Conservation (phyloP, 768 basidiomycete genomes). For the Hericium rajendrae region DNA sequence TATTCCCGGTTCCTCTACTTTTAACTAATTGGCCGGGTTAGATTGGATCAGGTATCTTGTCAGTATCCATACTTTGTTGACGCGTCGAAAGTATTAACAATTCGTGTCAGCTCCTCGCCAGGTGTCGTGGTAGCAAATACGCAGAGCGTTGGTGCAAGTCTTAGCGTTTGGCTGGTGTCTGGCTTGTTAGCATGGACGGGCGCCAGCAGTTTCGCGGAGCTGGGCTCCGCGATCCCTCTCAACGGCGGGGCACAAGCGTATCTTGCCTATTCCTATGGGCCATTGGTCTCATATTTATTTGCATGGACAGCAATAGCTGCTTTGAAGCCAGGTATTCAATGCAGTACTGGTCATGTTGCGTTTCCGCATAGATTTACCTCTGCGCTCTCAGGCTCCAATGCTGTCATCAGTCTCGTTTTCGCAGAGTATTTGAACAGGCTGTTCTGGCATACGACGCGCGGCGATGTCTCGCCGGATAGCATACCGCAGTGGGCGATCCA, state of each 20-base stretch:
- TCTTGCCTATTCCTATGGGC: slow-evolving; percentile 82
- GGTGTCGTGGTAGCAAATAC: slow-evolving; percentile 87
- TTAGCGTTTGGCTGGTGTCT: slow-evolving; percentile 75
- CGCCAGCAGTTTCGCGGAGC: slow-evolving; percentile 86
- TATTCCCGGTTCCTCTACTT: neutral
- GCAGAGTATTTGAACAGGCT: slow-evolving; percentile 89
- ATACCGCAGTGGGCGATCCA: slow-evolving; percentile 91
- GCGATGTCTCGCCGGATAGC: slow-evolving; percentile 62
- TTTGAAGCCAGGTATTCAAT: slow-evolving; percentile 59
- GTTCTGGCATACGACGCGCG: slow-evolving; percentile 66
- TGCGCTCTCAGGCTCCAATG: slow-evolving; percentile 45
- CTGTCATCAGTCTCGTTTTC: slow-evolving; percentile 84
- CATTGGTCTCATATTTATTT: slow-evolving; percentile 82
- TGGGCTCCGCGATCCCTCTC: slow-evolving; percentile 82
- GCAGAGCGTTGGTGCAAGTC: slow-evolving; percentile 81
- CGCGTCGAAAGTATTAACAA: slow-evolving; percentile 2
- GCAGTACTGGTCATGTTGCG: neutral
- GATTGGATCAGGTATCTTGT: slow-evolving; percentile 96
- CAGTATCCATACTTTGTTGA: slow-evolving; percentile 18
- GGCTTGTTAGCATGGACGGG: slow-evolving; percentile 93
- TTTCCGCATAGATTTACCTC: neutral
- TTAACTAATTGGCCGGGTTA: slow-evolving; percentile 17
- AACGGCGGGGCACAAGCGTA: slow-evolving; percentile 66
- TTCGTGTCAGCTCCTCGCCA: slow-evolving; percentile 66
- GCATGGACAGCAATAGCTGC: slow-evolving; percentile 92